Evolutionary conservation across 345 rosid species (phyloP).

Genomic region (Populus davidiana): DNA sequence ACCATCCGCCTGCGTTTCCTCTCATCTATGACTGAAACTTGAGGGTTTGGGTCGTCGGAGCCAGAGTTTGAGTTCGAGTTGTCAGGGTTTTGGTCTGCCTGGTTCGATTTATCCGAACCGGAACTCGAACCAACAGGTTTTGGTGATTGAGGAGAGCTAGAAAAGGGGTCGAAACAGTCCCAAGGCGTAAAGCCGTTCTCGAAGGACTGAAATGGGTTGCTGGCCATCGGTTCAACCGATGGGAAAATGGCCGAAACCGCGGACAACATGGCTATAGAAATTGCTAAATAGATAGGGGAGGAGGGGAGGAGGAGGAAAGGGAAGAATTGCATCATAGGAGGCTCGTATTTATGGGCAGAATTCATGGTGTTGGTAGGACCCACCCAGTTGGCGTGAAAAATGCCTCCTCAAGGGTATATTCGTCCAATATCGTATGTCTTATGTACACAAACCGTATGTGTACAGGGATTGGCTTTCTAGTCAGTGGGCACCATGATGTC

Average conservation of each 20-base stretch:
- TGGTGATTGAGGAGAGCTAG: conserved; percentile 28
- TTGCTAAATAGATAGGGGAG: conserved; percentile 30
- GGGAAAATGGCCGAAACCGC: conserved; percentile 44
- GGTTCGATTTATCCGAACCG: conserved; percentile 42
- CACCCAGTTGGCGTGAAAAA: neutral
- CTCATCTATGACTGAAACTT: conserved; percentile 39
- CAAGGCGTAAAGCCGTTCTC: conserved; percentile 57
- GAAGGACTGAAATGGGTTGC: conserved; percentile 38
- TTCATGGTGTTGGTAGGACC: conserved; percentile 15
- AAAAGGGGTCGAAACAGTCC: conserved; percentile 49
- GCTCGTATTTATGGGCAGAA: conserved; percentile 51
- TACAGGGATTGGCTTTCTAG: conserved; percentile 38
- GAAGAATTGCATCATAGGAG: conserved; percentile 72
- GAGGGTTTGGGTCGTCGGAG: conserved; percentile 37
- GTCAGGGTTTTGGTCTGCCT: conserved; percentile 13
- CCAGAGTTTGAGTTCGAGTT: conserved; percentile 31
- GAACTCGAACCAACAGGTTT: conserved; percentile 41
- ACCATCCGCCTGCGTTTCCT: conserved; percentile 74
- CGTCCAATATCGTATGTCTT: conserved; percentile 1
- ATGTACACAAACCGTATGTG: neutral
- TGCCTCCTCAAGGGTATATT: conserved; percentile 20
- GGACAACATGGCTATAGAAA: conserved; percentile 45
- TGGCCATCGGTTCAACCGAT: conserved; percentile 32
- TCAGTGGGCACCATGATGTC: conserved; percentile 47
- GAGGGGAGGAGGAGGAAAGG: conserved; percentile 71